Percentiles rank a stretch among this genome's conserved stretches.
phyloP scores from a whole-genome alignment of 1,284 basidiomycete species.

The Trichosporon ovoides region DNA sequence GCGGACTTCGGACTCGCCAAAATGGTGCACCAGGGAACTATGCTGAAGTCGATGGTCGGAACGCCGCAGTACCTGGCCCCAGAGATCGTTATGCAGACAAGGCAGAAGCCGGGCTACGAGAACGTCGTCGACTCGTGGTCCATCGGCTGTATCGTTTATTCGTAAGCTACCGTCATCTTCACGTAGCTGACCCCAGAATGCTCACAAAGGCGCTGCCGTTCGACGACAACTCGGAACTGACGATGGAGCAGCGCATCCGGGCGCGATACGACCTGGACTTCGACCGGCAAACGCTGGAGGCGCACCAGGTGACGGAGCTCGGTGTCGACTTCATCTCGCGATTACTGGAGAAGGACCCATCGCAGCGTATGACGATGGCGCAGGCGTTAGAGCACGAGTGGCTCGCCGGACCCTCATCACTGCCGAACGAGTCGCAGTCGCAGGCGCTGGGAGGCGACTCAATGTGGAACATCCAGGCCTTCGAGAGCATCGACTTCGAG shows the following conservation, averaged over 20 bases:
- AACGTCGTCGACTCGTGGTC: constrained; percentile 88
- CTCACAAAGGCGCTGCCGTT: constrained; percentile 46
- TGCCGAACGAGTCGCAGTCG: constrained; percentile 25
- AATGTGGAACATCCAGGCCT: constrained; percentile 37
- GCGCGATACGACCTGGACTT: constrained; percentile 59
- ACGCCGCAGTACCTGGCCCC: constrained; percentile 49
- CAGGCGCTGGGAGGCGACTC: constrained; percentile 37
- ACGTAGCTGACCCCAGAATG: constrained; percentile 34
- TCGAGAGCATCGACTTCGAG: constrained; percentile 23
- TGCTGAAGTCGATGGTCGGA: constrained; percentile 48
- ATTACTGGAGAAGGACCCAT: constrained; percentile 56
- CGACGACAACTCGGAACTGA: constrained; percentile 47
- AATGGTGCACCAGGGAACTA: constrained; percentile 50
- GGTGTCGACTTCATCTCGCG: constrained; percentile 54
- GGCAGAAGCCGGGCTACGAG: constrained; percentile 63
- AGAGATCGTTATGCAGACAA: constrained; percentile 64
- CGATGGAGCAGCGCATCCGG: constrained; percentile 51
- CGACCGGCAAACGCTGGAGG: constrained; percentile 57
- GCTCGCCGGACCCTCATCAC: constrained; percentile 51
- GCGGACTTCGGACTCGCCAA: constrained; percentile 94
- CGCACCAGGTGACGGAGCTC: constrained; percentile 17
- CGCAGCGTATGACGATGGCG: constrained; percentile 56
- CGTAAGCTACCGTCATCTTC: constrained; percentile 57
- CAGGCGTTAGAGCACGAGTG: constrained; percentile 62
- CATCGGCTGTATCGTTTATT: constrained; percentile 83